Evolutionary conservation across 805 yeast genomes (phyloP), one percentile per base, ranked within the genome.

Genomic region (Lipomyces orientalis): DNA sequence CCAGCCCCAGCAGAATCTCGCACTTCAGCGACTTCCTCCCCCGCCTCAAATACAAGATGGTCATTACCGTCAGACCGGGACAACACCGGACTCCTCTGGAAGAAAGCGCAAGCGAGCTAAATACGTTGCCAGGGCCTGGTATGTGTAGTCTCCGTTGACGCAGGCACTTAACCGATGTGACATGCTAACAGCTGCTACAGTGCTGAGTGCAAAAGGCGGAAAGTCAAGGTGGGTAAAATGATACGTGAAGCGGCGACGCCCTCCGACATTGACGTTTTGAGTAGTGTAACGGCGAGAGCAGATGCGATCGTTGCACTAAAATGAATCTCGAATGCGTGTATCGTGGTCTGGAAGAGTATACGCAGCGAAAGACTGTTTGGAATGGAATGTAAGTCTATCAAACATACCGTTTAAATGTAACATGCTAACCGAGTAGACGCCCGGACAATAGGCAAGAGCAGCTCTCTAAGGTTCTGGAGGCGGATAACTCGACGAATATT

Each of bases 261-360:
- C 9, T 31, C 34, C 22, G 8, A 3, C 14, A n/a, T 34, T 22
- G 9, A 43, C 35, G 5, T 14, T 19, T 19, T 5, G 12, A 19
- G 16, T n/a, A 72, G 73, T 73, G 76, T 60, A 74, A 72, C 54
- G 76, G 76, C 1, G 22, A 60, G 25, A 54, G 33, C 2, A 72
- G 68, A n/a, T 74, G 76, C 55, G 64, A 58, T 14, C 60, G 76
- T 6, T 74, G 76, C 49, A 57, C 54, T 16, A 68, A 67, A 29
- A 54, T 64, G 57, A 62, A 62, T n/a, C 64, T 73, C 9, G 64
- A 60, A 9, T 74, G 76, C 55, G 51, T 65, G 12, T 74, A 74
- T 62, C 51, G 58, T 29, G 16, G 14, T 14, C 65, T 69, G 35
- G 66, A 62, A 22, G 46, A 37, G 16, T 58, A 54, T 43, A 66